Conservation (phyloP, 768 basidiomycete genomes). For the Bullera alba region DNA sequence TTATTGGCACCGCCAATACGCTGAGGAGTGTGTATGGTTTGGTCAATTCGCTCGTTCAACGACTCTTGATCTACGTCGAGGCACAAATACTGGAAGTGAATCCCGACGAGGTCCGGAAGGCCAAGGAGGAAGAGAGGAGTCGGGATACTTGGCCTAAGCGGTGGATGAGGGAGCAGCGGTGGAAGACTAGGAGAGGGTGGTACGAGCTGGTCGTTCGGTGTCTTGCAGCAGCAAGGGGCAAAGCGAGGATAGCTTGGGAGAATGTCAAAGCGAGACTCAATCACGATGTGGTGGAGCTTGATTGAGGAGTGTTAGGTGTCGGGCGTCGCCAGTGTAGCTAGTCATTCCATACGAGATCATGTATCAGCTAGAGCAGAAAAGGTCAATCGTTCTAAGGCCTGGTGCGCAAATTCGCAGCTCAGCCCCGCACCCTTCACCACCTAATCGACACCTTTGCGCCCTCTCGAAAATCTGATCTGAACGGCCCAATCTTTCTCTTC, state of each 20-base stretch:
- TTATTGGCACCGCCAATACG: slow-evolving; percentile 32
- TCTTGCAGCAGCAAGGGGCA: no score
- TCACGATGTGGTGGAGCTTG: not conserved
- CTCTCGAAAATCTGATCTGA: no score
- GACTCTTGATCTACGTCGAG: slow-evolving; percentile 29
- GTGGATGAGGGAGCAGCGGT: not conserved
- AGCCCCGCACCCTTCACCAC: no score
- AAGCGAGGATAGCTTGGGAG: not conserved
- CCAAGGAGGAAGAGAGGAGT: not conserved
- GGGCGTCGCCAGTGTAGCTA: no score
- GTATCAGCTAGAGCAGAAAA: no score
- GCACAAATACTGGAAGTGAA: slow-evolving; percentile 39
- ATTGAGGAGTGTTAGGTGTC: not conserved
- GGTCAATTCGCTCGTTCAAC: slow-evolving; percentile 8
- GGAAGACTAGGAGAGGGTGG: not conserved
- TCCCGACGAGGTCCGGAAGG: slow-evolving; percentile 3
- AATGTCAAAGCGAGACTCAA: not conserved
- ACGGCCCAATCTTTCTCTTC: no score
- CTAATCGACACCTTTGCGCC: no score
- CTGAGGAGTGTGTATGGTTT: slow-evolving; percentile 19
- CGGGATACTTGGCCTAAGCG: not conserved
- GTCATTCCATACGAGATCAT: no score
- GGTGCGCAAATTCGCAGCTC: no score
- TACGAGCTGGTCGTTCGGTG: not conserved
- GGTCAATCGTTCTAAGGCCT: no score